Evolutionary conservation across 768 basidiomycete genomes (phyloP), one percentile per base, ranked within the genome.

Genomic region (Agrocybe praecox): DNA sequence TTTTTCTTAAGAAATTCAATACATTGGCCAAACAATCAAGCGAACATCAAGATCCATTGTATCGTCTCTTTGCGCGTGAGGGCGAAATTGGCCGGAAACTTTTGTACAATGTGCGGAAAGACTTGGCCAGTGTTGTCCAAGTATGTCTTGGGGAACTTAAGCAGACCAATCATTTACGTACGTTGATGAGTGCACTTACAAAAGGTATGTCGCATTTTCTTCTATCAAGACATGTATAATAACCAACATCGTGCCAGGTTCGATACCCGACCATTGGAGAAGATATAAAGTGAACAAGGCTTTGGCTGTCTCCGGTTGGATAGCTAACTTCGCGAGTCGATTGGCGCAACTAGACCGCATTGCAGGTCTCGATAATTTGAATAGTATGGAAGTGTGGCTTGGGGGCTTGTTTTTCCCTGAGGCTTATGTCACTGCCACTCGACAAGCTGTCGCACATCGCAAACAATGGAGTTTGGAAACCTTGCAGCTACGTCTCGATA

Each of bases 341-440:
- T 73, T 98, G 33, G 80, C 73, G n/a, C 96, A 98, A 68, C 82
- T 98, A 36, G 85, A 94, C 51, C 72, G 75, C 29, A 86, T 98
- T 54, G 82, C 89, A 0, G 69, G 72, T 18, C 72, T 87, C 46
- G 86, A 88, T 59, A 86, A 80, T 65, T 72, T 89, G 60, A 80
- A 76, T 61, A 79, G 90, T 62, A 76, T 90, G 46, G 86, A 92
- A 71, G 90, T 97, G 45, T 94, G 93, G 91, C 84, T 98, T 14
- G 95, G 96, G 21, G 92, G 93, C 0, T 72, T 99, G 55, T 98
- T 98, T 82, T 95, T 92, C 83, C 97, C 96, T 0, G 93, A 96
- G 67, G 96, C 95, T 2, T 98, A 94, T 69, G 83, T 98, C 65
- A 98, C 96, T 0, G 96, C 96, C 1, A 96, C 94, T 2, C 82